Conservation (phyloP, 495 filamentous ascomycete species). For the Penicillium nucicola region DNA sequence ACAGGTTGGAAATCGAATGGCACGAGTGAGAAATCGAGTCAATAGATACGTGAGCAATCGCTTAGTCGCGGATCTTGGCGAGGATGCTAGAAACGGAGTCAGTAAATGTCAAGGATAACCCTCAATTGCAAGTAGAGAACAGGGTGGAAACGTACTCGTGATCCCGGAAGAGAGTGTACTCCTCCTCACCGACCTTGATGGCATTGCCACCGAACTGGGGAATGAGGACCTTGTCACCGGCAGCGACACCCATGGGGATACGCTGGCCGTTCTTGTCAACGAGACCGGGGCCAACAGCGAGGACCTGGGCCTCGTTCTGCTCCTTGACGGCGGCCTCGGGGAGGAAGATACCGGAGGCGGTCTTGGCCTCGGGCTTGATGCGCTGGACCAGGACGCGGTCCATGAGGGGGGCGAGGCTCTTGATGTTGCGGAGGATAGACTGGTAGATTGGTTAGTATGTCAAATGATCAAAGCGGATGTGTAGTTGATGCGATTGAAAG, state of each 20-base stretch:
- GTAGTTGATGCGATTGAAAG: background rate
- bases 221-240: slow-evolving; percentile 93
- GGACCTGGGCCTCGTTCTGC: slow-evolving; percentile 91
- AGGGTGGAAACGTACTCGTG: slow-evolving; percentile 69
- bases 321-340: slow-evolving; percentile 97
- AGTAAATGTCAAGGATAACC: too few relatives aligned
- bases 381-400: slow-evolving; percentile 98
- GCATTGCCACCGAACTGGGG: slow-evolving; percentile 97
- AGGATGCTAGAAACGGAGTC: slow-evolving; percentile 53
- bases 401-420: slow-evolving; percentile 90
- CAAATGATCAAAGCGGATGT: background rate
- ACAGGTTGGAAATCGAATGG: slow-evolving; percentile 7
- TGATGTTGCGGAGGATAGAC: slow-evolving; percentile 87
- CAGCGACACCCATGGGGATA: slow-evolving; percentile 70
- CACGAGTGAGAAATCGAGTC: slow-evolving; percentile 18
- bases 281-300: slow-evolving; percentile 89
- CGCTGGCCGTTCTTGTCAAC: slow-evolving; percentile 85
- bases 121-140: too few relatives aligned
- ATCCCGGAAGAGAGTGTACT: slow-evolving; percentile 93
- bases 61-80: slow-evolving; percentile 87
- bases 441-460: slow-evolving; percentile 11
- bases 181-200: slow-evolving; percentile 95
- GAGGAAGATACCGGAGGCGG: slow-evolving; percentile 92
- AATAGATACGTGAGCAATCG: slow-evolving; percentile 6
- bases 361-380: slow-evolving; percentile 95